These are phyloP conservation scores for Hypoxylon fragiforme DNA, from an alignment of 495 filamentous ascomycete species.

Conservation along the genomic window DNA sequence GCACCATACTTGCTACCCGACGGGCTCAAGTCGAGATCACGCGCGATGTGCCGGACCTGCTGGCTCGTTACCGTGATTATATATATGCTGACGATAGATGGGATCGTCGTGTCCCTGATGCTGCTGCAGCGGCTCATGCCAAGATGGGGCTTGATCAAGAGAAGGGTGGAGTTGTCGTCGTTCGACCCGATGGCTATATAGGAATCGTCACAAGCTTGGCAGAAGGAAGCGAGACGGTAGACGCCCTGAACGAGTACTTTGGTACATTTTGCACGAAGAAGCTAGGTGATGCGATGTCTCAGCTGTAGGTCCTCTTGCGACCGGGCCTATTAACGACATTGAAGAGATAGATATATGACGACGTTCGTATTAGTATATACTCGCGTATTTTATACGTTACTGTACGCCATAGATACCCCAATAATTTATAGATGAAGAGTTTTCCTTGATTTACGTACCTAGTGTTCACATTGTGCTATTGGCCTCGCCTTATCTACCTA, in stretches of 20 bases:
- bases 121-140: constrained; percentile 74
- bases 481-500: too few relatives aligned
- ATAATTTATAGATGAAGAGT: too few relatives aligned
- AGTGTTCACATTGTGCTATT: too few relatives aligned
- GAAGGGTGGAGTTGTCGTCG: constrained; percentile 76
- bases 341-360: too few relatives aligned
- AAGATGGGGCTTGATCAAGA: constrained; percentile 81
- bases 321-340: too few relatives aligned
- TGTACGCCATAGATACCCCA: too few relatives aligned
- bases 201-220: constrained; percentile 71
- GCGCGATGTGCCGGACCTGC: constrained; percentile 64
- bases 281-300: constrained; percentile 40
- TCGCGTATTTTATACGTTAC: too few relatives aligned
- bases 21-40: constrained; percentile 67
- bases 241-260: constrained; percentile 85
- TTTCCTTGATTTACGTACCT: too few relatives aligned
- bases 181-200: constrained; percentile 85
- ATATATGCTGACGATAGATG: constrained; percentile 85
- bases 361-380: neutral
- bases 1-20: constrained; percentile 67
- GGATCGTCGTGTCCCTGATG: constrained; percentile 69
- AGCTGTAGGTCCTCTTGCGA: constrained; percentile 39
- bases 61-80: constrained; percentile 77
- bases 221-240: constrained; percentile 75
- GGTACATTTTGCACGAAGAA: constrained; percentile 61